Percentiles rank a stretch among this genome's conserved stretches.
These are phyloP conservation scores for Eucalyptus curtisii DNA, from an alignment of 345 rosid species.

Conservation along the genomic window DNA sequence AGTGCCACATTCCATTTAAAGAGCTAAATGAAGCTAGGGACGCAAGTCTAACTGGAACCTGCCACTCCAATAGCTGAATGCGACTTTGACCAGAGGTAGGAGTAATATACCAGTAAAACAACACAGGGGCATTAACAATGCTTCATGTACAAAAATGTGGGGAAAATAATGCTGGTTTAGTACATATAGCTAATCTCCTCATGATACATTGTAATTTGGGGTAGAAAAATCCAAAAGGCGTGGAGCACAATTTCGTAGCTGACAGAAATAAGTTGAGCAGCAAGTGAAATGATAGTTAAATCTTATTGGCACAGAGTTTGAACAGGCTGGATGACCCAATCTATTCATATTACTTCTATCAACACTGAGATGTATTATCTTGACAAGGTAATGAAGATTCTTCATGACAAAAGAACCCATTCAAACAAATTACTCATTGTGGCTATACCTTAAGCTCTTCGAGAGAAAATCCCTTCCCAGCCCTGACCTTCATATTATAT, in stretches of 20 bases:
- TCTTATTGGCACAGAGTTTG: neutral
- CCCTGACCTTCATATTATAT: constrained; percentile 84
- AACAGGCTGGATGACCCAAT: neutral
- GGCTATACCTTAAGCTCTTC: constrained; percentile 78
- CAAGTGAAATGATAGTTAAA: neutral
- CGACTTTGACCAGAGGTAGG: neutral
- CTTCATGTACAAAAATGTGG: neutral
- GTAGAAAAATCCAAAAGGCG: neutral
- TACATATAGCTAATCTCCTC: neutral
- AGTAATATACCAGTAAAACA: neutral
- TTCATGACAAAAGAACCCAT: neutral
- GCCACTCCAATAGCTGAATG: neutral
- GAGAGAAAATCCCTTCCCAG: constrained; percentile 78
- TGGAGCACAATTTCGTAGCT: neutral
- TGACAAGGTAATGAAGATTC: neutral
- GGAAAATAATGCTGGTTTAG: neutral
- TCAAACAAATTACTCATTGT: neutral
- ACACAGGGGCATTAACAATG: neutral
- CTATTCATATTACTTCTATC: neutral
- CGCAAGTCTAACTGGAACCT: neutral
- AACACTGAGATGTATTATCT: neutral
- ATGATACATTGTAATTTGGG: neutral
- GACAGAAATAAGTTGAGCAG: neutral
- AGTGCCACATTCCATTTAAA: neutral
- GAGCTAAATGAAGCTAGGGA: neutral